Percentiles rank a stretch among this genome's conserved stretches.
These are phyloP conservation scores for Emergomyces pasteurianus DNA, from an alignment of 2,329 filamentous ascomycete genomes.

Conservation along the genomic window DNA sequence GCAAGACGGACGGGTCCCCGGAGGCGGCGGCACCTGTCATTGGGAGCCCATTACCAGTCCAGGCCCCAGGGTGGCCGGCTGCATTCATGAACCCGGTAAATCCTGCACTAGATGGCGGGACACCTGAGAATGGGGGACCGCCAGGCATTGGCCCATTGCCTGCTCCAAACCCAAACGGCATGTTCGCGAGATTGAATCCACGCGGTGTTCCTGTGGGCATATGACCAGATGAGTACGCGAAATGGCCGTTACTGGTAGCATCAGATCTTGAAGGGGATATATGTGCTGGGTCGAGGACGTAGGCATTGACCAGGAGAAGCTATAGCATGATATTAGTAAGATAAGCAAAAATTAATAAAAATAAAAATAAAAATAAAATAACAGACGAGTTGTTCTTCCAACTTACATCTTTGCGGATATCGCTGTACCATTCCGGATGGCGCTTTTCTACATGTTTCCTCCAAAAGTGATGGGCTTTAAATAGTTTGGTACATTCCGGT, in stretches of 20 bases:
- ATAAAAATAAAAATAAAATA: too few relatives aligned
- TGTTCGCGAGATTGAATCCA: constrained; percentile 74
- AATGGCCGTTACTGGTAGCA: constrained; percentile 90
- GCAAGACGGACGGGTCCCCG: constrained; percentile 33
- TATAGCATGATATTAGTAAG: constrained; percentile 25
- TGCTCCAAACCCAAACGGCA: constrained; percentile 47
- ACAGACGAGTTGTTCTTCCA: not conserved
- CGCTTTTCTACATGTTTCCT: constrained; percentile 96
- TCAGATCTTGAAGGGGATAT: constrained; percentile 89
- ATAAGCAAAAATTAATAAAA: not conserved
- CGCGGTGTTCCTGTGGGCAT: constrained; percentile 73
- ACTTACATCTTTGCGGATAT: constrained; percentile 70
- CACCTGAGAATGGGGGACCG: constrained; percentile 18
- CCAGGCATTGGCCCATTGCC: constrained; percentile 29
- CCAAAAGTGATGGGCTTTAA: constrained; percentile 97
- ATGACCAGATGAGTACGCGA: constrained; percentile 68
- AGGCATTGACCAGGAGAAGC: constrained; percentile 85
- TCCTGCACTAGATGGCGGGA: constrained; percentile 17
- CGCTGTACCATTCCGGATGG: constrained; percentile 75
- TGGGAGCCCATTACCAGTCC: constrained; percentile 20
- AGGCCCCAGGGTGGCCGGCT: constrained; percentile 16
- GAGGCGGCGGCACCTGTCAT: constrained; percentile 9
- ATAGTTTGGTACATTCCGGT: constrained; percentile 88
- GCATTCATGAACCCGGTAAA: constrained; percentile 24
- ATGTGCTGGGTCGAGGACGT: constrained; percentile 86